Percentiles rank a stretch among this genome's conserved stretches.
Conservation (phyloP, 2,329 filamentous ascomycete genomes). For the Colletotrichum paranaense region DNA sequence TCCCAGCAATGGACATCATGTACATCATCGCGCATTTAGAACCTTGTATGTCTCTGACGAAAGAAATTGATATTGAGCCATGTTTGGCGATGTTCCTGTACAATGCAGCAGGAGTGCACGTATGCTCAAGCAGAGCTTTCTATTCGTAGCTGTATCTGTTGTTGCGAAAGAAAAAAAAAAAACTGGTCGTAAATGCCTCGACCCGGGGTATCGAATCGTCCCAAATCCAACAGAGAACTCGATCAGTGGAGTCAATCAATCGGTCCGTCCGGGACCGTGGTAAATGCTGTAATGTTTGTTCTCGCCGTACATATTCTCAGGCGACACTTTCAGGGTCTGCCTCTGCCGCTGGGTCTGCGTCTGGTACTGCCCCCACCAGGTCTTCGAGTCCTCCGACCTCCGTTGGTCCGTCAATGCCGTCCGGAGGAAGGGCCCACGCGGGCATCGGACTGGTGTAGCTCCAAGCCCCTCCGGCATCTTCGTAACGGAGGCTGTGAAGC, state of each 20-base stretch:
- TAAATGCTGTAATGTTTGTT: slow-evolving; percentile 28
- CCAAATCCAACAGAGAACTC: slow-evolving; percentile 4
- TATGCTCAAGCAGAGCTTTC: not conserved
- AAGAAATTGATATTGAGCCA: not conserved
- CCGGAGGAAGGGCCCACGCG: slow-evolving; percentile 85
- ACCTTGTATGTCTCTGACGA: not conserved
- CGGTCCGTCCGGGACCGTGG: slow-evolving; percentile 20
- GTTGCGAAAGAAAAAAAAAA: not conserved
- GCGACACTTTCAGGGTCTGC: slow-evolving; percentile 54
- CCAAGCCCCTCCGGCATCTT: slow-evolving; percentile 86
- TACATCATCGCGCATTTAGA: not conserved
- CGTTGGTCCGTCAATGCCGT: slow-evolving; percentile 76
- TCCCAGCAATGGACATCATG: not conserved
- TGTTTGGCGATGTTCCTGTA: not conserved
- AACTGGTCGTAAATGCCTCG: slow-evolving; percentile 5
- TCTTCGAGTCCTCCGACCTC: slow-evolving; percentile 72
- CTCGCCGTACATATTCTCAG: slow-evolving; percentile 14
- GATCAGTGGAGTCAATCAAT: slow-evolving; percentile 25
- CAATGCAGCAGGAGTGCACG: not conserved
- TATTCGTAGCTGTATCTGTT: not conserved
- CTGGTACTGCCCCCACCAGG: slow-evolving; percentile 65
- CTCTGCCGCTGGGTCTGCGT: slow-evolving; percentile 50
- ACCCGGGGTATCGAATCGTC: slow-evolving; percentile 23
- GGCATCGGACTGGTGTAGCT: slow-evolving; percentile 88
- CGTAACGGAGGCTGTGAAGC: slow-evolving; percentile 91